These are phyloP conservation scores for Didymella arachidicola DNA, from an alignment of 2,329 filamentous ascomycete species.

Conservation along the genomic window DNA sequence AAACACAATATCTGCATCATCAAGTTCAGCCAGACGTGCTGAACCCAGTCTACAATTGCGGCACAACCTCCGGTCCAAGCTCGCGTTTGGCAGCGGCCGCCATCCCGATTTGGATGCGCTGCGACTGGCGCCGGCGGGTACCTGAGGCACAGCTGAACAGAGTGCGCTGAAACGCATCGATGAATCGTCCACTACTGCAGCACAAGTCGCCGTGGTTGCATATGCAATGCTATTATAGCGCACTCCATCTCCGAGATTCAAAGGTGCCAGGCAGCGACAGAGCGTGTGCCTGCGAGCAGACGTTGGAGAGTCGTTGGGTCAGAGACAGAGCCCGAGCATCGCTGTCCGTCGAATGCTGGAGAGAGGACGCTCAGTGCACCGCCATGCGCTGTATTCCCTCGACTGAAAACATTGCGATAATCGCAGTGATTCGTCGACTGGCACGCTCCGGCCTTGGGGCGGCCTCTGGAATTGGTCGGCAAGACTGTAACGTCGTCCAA, in stretches of 20 bases:
- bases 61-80: slow-evolving; percentile 23
- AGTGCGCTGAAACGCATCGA: slow-evolving; percentile 15
- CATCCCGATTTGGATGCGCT: slow-evolving; percentile 26
- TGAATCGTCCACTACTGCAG: slow-evolving; percentile 11
- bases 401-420: slow-evolving; percentile 9
- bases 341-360: slow-evolving; percentile 17
- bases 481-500: slow-evolving; percentile 38
- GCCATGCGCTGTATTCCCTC: slow-evolving; percentile 39
- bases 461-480: slow-evolving; percentile 27
- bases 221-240: slow-evolving; percentile 13
- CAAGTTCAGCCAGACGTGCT: slow-evolving; percentile 16
- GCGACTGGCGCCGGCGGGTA: slow-evolving; percentile 31
- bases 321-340: slow-evolving; percentile 17
- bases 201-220: slow-evolving; percentile 25
- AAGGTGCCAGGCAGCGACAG: slow-evolving; percentile 25
- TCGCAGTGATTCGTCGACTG: slow-evolving; percentile 8
- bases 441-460: slow-evolving; percentile 27
- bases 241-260: slow-evolving; percentile 9
- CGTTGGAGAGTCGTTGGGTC: slow-evolving; percentile 19
- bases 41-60: slow-evolving; percentile 28
- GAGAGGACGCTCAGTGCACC: slow-evolving; percentile 26
- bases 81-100: slow-evolving; percentile 36
- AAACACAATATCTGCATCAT: slow-evolving; percentile 3
- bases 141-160: slow-evolving; percentile 30
- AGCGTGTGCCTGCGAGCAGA: neutral